Percentiles rank a stretch among this genome's conserved stretches.
Conservation (phyloP, 176 grass and related monocot genomes). For the Calamus simplicifolius region DNA sequence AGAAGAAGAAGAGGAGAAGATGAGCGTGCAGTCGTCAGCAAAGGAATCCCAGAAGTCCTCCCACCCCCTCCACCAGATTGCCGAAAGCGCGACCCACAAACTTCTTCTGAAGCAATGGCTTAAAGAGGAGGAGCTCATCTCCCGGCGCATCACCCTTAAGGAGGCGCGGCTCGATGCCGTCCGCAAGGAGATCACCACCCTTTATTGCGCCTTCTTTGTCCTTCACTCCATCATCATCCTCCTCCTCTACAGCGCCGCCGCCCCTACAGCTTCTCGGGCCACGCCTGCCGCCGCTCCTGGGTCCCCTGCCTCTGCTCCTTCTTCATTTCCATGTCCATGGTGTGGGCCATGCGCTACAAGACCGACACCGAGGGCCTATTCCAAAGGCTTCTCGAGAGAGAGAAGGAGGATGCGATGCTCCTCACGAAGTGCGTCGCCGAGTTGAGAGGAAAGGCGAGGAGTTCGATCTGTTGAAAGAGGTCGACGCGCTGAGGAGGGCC, state of each 20-base stretch:
- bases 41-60: not conserved
- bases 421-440: constrained; percentile 63
- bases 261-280: not conserved
- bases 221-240: constrained; percentile 69
- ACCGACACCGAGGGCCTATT: constrained; percentile 61
- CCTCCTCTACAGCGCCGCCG: constrained; percentile 48
- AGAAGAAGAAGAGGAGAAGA: not conserved
- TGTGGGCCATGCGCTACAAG: constrained; percentile 94
- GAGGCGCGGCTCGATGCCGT: constrained; percentile 65
- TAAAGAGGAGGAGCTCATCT: constrained; percentile 76
- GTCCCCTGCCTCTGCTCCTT: constrained; percentile 72
- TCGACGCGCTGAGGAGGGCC: constrained; percentile 76
- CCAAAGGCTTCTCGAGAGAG: constrained; percentile 59
- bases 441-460: constrained; percentile 65
- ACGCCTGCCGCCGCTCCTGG: constrained; percentile 56
- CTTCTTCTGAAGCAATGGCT: constrained; percentile 93
- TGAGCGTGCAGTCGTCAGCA: not conserved
- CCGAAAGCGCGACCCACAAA: constrained; percentile 56
- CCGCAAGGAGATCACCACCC: constrained; percentile 58
- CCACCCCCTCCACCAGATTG: constrained; percentile 81
- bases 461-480: constrained; percentile 94
- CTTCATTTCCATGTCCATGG: constrained; percentile 55
- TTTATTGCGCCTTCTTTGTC: constrained; percentile 81
- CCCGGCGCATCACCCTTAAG: constrained; percentile 64
- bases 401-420: constrained; percentile 73